Percentiles rank a stretch among this genome's conserved stretches.
Conservation (phyloP, 805 yeast species). For the Wickerhamomyces xylosicus region DNA sequence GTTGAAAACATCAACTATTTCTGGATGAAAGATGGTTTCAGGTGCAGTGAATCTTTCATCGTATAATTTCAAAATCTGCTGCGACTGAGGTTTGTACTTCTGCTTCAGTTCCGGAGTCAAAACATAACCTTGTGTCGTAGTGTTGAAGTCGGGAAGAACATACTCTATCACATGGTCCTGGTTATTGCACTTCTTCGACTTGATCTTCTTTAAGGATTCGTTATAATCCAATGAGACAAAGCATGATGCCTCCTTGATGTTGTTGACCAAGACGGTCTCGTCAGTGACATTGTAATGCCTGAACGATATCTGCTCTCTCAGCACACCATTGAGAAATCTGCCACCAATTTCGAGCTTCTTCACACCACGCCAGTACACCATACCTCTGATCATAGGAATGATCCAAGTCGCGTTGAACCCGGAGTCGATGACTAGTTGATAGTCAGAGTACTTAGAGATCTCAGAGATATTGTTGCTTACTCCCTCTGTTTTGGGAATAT, state of each 20-base stretch:
- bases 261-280: constrained; percentile 75
- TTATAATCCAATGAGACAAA: constrained; percentile 56
- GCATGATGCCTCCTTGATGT: constrained; percentile 72
- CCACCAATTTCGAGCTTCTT: constrained; percentile 83
- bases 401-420: constrained; percentile 87
- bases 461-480: constrained; percentile 8
- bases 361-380: constrained; percentile 67
- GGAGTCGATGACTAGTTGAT: constrained; percentile 72
- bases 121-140: constrained; percentile 68
- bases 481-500: constrained; percentile 14
- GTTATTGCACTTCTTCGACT: constrained; percentile 11
- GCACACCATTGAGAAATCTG: constrained; percentile 65
- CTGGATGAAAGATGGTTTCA: constrained; percentile 81
- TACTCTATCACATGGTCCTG: constrained; percentile 44
- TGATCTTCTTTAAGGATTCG: constrained; percentile 31
- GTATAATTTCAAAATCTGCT: constrained; percentile 54
- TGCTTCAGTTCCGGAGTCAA: constrained; percentile 23
- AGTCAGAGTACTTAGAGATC: constrained; percentile 35
- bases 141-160: constrained; percentile 80
- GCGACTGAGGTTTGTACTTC: constrained; percentile 31
- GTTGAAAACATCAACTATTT: constrained; percentile 57
- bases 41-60: constrained; percentile 90
- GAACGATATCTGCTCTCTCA: constrained; percentile 79
- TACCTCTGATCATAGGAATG: constrained; percentile 73
- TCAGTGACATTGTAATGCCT: constrained; percentile 90